A percentile compares a stretch with the other conserved stretches of the same genome.
Evolutionary conservation across 805 yeast species (phyloP).

Genomic region (Yamadazyma tumulicola): DNA sequence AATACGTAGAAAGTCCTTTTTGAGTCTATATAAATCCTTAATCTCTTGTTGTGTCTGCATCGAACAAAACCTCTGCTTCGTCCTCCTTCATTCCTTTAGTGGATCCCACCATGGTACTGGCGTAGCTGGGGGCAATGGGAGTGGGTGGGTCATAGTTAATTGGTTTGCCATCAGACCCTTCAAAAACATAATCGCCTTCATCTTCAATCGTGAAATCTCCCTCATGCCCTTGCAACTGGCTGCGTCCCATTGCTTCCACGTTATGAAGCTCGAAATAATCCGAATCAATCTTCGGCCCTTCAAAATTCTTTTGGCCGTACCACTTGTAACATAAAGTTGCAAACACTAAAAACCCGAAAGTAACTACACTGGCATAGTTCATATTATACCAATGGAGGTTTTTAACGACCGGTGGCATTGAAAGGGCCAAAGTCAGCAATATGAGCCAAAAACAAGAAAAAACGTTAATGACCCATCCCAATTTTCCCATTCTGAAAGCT

Average conservation of each 20-base stretch:
- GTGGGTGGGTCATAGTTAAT: slow-evolving; percentile 6
- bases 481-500: slow-evolving; percentile 56
- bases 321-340: slow-evolving; percentile 49
- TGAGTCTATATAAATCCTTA: background rate
- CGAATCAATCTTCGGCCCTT: slow-evolving; percentile 56
- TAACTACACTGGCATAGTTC: slow-evolving; percentile 69
- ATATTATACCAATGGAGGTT: slow-evolving; percentile 37
- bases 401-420: slow-evolving; percentile 63
- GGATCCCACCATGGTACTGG: background rate
- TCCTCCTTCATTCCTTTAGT: too few relatives aligned
- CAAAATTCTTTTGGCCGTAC: slow-evolving; percentile 64
- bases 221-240: slow-evolving; percentile 8
- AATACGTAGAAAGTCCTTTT: too few relatives aligned
- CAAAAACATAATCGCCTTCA: slow-evolving; percentile 9
- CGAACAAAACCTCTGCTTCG: slow-evolving; percentile 5
- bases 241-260: slow-evolving; percentile 19
- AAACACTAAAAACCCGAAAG: slow-evolving; percentile 43
- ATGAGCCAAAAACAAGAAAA: slow-evolving; percentile 59
- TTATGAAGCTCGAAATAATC: slow-evolving; percentile 39
- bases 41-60: background rate
- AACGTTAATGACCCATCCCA: slow-evolving; percentile 64
- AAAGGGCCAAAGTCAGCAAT: slow-evolving; percentile 57
- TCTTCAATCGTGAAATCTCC: slow-evolving; percentile 16
- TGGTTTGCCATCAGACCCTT: slow-evolving; percentile 2
- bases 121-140: slow-evolving; percentile 8